Percentiles rank a stretch among this genome's conserved stretches.
Evolutionary conservation across 2,329 filamentous ascomycete species (phyloP).

Genomic region (Neocucurbitaria cava): DNA sequence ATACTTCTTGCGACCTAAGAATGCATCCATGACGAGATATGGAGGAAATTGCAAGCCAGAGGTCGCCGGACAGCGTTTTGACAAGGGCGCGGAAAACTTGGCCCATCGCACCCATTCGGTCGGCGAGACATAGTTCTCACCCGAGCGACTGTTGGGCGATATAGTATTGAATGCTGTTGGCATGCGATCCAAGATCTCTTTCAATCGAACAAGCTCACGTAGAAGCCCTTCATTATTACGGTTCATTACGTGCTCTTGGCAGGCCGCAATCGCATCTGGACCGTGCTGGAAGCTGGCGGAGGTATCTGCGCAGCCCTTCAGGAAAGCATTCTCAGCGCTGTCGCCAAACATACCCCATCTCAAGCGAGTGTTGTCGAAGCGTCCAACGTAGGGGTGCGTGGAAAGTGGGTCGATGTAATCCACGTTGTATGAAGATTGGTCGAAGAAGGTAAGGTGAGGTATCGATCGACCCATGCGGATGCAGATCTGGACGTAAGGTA

Average conservation of each 20-base stretch:
- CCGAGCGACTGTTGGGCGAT: slow-evolving; percentile 27
- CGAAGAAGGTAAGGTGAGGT: slow-evolving; percentile 62
- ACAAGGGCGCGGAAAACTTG: slow-evolving; percentile 35
- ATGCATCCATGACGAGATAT: slow-evolving; percentile 36
- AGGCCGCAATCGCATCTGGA: slow-evolving; percentile 32
- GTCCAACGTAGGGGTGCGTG: slow-evolving; percentile 54
- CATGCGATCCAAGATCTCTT: slow-evolving; percentile 34
- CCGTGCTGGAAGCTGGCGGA: slow-evolving; percentile 35
- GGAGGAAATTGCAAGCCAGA: slow-evolving; percentile 35
- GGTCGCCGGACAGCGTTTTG: slow-evolving; percentile 32
- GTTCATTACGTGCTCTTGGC: slow-evolving; percentile 36
- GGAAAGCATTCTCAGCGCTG: slow-evolving; percentile 32
- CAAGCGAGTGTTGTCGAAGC: slow-evolving; percentile 32
- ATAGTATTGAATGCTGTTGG: slow-evolving; percentile 34
- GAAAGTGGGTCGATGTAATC: slow-evolving; percentile 59
- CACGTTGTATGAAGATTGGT: slow-evolving; percentile 63
- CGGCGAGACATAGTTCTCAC: slow-evolving; percentile 34
- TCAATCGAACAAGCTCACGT: slow-evolving; percentile 30
- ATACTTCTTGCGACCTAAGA: slow-evolving; percentile 53
- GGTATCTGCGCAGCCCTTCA: slow-evolving; percentile 35
- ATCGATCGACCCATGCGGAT: slow-evolving; percentile 61
- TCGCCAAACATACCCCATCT: slow-evolving; percentile 37
- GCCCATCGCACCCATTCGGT: slow-evolving; percentile 32
- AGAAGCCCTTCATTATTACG: slow-evolving; percentile 33
- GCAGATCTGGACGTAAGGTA: slow-evolving; percentile 62